Evolutionary conservation across 2,329 filamentous ascomycete species (phyloP), one percentile per base, ranked within the genome.

Genomic region (Orbilia brochopaga): DNA sequence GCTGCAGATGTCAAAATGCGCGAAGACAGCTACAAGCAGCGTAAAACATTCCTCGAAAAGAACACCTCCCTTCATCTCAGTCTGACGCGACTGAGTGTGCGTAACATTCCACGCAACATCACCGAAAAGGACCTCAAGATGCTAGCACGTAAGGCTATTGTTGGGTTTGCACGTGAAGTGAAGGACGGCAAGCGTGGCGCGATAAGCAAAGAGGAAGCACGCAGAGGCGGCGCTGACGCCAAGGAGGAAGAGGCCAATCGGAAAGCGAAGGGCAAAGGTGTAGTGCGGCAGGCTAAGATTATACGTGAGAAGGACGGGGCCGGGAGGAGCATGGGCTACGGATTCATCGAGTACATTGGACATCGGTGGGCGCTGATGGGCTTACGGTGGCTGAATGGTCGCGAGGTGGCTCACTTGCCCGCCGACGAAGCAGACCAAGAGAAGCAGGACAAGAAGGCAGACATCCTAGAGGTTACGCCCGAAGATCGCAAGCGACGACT

Each of bases 321-420:
- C 77, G 92, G 92, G 52, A 86, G 90, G 78, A 94, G 90, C 79
- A 86, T 93, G 79, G 94, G 94, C 3, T 99, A 99, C 79, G 94
- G 95, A 11, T 99, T 99, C 82, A 90, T 99, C 75, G 94, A 99
- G 81, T 99, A 97, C 80, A 90, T 88, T 74, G 94, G 90, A 30
- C 94, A 99, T 78, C 89, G 94, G 55, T 93, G 89, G 83, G 94
- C 94, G 13, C 84, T 99, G 42, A 97, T 97, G 91, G 94, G 91
- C 23, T 83, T 99, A 74, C 85, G 94, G 52, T 97, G 91, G 87
- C 84, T 99, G 65, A 99, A 99, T 79, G 92, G 93, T 1, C 88
- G 88, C 74, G 80, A 88, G 42, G 84, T 75, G 6, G 67, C 81
- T 52, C 84, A 84, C 76, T 77, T 81, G 62, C 80, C 83, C 42